Percentiles rank a stretch among this genome's conserved stretches.
These are phyloP conservation scores for Aspergillus sclerotialis DNA, from an alignment of 2,329 filamentous ascomycete species.

Conservation along the genomic window DNA sequence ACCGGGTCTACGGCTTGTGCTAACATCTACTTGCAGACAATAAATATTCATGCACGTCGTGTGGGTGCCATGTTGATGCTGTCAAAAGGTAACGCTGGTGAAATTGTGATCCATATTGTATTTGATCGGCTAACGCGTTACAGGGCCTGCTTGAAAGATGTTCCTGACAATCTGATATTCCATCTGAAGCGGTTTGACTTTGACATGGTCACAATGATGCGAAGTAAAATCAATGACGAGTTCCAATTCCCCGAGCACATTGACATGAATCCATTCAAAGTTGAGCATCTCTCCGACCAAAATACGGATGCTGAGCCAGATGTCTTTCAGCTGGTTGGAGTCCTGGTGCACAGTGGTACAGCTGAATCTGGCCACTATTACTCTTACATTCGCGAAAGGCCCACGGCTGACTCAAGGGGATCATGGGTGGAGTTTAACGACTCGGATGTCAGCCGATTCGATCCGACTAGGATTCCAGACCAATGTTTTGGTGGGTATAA, in stretches of 20 bases:
- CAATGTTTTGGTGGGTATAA: constrained; percentile 74
- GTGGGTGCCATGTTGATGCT: constrained; percentile 81
- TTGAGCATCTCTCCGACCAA: constrained; percentile 69
- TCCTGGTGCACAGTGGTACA: constrained; percentile 87
- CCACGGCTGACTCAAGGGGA: constrained; percentile 41
- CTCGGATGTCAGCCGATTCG: constrained; percentile 69
- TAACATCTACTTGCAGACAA: constrained; percentile 56
- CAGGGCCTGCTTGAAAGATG: constrained; percentile 81
- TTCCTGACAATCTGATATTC: constrained; percentile 91
- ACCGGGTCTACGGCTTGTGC: too few relatives aligned
- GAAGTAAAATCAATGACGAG: constrained; percentile 91
- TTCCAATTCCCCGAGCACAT: constrained; percentile 81
- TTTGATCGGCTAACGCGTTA: constrained; percentile 9
- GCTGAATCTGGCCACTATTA: constrained; percentile 97
- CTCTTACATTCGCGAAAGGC: constrained; percentile 81
- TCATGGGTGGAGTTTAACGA: constrained; percentile 94
- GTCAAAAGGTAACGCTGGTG: constrained; percentile 68
- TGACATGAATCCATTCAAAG: constrained; percentile 82
- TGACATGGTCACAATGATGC: constrained; percentile 57
- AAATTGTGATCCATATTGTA: neutral
- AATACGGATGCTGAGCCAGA: constrained; percentile 55
- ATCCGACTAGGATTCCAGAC: constrained; percentile 63
- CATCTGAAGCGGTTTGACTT: constrained; percentile 65
- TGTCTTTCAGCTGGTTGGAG: constrained; percentile 85
- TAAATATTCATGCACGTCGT: constrained; percentile 94